Evolutionary conservation across 257 asterid species (phyloP), one percentile per base, ranked within the genome.

Genomic region (Fraxinus cuspidata): DNA sequence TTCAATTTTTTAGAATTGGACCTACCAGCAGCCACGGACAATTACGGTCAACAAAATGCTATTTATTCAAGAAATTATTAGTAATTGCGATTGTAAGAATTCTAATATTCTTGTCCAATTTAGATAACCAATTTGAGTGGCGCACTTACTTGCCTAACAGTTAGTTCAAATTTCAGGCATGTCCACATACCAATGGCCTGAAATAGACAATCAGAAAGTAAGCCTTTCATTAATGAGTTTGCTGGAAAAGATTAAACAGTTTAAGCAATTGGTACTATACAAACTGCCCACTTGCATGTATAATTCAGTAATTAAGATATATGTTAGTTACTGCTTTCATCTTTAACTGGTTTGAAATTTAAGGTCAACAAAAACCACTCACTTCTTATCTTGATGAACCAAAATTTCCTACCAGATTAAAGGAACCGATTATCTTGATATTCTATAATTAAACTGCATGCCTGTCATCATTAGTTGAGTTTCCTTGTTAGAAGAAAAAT

Each of bases 401-500:
- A 60, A 60, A 60, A 60, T 13, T 9, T 60, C 16, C 6, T 4
- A 28, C 32, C 15, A 60, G 15, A 60, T 60, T n/a, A 58, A 58
- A 58, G 15, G 28, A 9, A 27, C 13, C 67, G 21, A n/a, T 23
- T 58, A 58, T 58, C 29, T 23, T 58, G 15, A 58, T 58, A 58
- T 51, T 51, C 19, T 18, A 19, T 19, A 10, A 51, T 51, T 15
- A 51, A 51, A 51, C 10, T 15, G 63, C 27, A n/a, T 19, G 65
- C 27, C 65, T n/a, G 65, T 56, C 65, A 56, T 56, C 25, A 56
- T n/a, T 7, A 71, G 67, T n/a, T 70, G 67, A 56, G 81, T 79
- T 74, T 71, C 78, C 82, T 74, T 44, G 76, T 73, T 78, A 69
- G 70, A 71, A 70, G 78, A 42, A 72, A 80, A 83, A 78, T 47